These are phyloP conservation scores for Calocybe cyanea DNA, from an alignment of 768 basidiomycete genomes.

Conservation along the genomic window DNA sequence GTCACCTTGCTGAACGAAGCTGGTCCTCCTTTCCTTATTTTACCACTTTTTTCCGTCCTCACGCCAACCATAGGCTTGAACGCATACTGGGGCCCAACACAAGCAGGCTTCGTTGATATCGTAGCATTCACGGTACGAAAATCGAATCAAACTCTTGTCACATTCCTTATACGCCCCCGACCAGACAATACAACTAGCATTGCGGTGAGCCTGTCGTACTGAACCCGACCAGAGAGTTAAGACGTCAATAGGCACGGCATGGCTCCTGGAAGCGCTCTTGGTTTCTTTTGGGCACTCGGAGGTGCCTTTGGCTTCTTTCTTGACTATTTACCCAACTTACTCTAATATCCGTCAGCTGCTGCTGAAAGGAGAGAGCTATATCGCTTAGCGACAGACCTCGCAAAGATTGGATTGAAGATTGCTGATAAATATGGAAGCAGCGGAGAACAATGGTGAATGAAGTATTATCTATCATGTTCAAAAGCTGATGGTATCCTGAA, in stretches of 20 bases:
- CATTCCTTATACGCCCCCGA: not conserved
- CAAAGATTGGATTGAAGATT: slow-evolving; percentile 62
- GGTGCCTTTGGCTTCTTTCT: slow-evolving; percentile 30
- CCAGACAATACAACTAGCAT: slow-evolving; percentile 57
- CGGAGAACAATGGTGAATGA: slow-evolving; percentile 59
- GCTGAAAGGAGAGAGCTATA: slow-evolving; percentile 62
- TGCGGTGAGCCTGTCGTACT: slow-evolving; percentile 38
- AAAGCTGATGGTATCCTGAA: slow-evolving; percentile 20
- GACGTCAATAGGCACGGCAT: slow-evolving; percentile 51
- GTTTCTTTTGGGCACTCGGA: slow-evolving; percentile 70
- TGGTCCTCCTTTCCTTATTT: slow-evolving; percentile 30
- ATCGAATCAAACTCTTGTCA: slow-evolving; percentile 15
- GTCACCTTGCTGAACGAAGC: slow-evolving; percentile 68
- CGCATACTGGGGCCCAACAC: slow-evolving; percentile 65
- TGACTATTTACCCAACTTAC: not conserved
- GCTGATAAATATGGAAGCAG: slow-evolving; percentile 61
- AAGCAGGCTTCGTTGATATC: slow-evolving; percentile 53
- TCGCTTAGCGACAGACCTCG: slow-evolving; percentile 65
- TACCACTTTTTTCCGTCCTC: not conserved
- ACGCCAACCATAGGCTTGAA: slow-evolving; percentile 43
- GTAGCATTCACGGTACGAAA: slow-evolving; percentile 57
- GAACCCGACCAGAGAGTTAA: too few species aligned
- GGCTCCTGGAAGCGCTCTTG: slow-evolving; percentile 62
- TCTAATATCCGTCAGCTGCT: slow-evolving; percentile 33
- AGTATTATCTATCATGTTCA: not conserved